These are phyloP conservation scores for Phoma sp. DNA, from an alignment of 2,329 filamentous ascomycete genomes.

Conservation along the genomic window DNA sequence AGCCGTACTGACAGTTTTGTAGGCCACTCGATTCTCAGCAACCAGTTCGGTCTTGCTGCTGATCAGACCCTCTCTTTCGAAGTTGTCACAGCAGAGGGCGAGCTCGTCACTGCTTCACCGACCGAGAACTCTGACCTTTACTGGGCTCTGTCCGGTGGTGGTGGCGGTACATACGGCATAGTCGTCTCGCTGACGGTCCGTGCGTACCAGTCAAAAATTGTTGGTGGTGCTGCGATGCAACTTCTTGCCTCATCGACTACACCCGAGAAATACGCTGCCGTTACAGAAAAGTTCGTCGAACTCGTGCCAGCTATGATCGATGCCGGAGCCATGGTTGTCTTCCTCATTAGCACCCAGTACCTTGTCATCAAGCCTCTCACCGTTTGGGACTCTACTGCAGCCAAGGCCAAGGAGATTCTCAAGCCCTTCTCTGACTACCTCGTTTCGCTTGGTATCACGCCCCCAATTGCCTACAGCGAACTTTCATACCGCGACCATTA, in stretches of 20 bases:
- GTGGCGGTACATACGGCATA: constrained; percentile 41
- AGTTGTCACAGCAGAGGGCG: constrained; percentile 42
- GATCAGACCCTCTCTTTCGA: constrained; percentile 41
- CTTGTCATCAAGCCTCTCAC: constrained; percentile 26
- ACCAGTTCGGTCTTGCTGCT: constrained; percentile 34
- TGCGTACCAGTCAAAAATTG: constrained; percentile 26
- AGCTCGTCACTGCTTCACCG: constrained; percentile 35
- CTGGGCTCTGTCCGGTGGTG: constrained; percentile 46
- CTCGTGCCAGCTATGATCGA: constrained; percentile 30
- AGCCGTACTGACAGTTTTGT: no score
- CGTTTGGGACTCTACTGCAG: constrained; percentile 20
- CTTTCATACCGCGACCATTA: constrained; percentile 35
- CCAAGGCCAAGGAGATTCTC: constrained; percentile 29
- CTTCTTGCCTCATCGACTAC: constrained; percentile 26
- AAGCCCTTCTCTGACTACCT: constrained; percentile 32
- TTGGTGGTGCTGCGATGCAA: constrained; percentile 32
- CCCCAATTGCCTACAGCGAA: constrained; percentile 27
- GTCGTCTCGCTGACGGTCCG: constrained; percentile 39
- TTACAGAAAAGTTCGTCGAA: constrained; percentile 20
- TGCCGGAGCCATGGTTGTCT: constrained; percentile 29
- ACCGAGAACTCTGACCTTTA: constrained; percentile 42
- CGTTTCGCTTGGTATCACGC: constrained; percentile 23
- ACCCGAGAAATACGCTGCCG: constrained; percentile 21
- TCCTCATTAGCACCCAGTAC: constrained; percentile 19
- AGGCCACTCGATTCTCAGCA: constrained; percentile 33